A percentile compares a stretch with the other conserved stretches of the same genome.
Evolutionary conservation across 805 yeast species (phyloP).

Genomic region (Jamesozyma piceae): DNA sequence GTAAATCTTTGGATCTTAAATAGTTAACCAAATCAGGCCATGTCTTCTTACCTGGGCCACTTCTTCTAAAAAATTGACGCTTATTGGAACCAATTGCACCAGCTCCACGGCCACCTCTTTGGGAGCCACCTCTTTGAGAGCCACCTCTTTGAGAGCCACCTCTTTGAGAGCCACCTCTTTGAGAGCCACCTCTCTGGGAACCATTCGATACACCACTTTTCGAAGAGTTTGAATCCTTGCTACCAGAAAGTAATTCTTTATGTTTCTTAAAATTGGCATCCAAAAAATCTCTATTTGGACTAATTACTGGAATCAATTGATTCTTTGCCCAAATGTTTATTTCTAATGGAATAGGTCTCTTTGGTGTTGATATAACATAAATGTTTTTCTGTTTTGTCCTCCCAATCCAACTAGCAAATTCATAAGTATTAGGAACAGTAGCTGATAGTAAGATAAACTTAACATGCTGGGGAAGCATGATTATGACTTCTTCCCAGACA

Average conservation of each 20-base stretch:
- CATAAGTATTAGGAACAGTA: conserved; percentile 96
- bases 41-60: conserved; percentile 70
- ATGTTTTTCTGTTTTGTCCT: conserved; percentile 93
- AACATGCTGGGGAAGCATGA: conserved; percentile 94
- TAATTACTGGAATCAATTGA: conserved; percentile 62
- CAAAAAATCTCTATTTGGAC: conserved; percentile 59
- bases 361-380: conserved; percentile 90
- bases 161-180: conserved; percentile 29
- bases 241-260: conserved; percentile 40
- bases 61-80: conserved; percentile 36
- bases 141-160: conserved; percentile 28
- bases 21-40: conserved; percentile 69
- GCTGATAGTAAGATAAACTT: conserved; percentile 87
- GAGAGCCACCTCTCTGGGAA: conserved; percentile 27
- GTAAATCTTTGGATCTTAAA: conserved; percentile 54
- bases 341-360: conserved; percentile 93
- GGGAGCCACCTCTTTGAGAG: conserved; percentile 18
- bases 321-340: conserved; percentile 78
- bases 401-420: conserved; percentile 98
- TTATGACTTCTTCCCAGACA: conserved; percentile 98
- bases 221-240: conserved; percentile 20
- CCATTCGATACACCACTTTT: conserved; percentile 35
- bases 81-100: conserved; percentile 32
- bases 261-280: conserved; percentile 57
- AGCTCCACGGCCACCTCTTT: conserved; percentile 23